Base-by-base conservation (phyloP, 2,329 filamentous ascomycete genomes). In the Epicoccum sorghinum region DNA sequence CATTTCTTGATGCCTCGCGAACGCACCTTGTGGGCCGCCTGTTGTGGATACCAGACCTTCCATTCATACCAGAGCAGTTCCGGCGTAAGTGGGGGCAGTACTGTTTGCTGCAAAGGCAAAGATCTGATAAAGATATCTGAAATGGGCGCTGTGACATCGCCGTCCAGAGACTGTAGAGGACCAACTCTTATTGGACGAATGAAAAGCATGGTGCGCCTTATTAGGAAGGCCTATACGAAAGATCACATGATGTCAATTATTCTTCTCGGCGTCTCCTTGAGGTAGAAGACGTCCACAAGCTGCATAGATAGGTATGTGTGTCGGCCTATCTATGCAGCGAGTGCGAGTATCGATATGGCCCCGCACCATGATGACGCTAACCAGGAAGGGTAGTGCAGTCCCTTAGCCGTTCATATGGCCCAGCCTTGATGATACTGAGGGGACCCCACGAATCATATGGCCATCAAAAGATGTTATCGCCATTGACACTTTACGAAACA, bases 11-110 rank as follows among this genome's bases (percentile, higher is more conserved):
- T 72, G 84, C 89, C 0, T 84, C 84, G 4, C 83, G 82, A 52
- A 98, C 93, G 0, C 82, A 87, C 38, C 75, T 90, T 9, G 59
- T 97, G 4, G 89, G 89, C 2, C 85, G 95, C 57, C 83, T 90
- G 7, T 76, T 96, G 41, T 98, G 91, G 90, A 72, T 96, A 32
- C 95, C 95, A 2, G 83, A 91, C 61, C 76, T 86, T 58, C 77
- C 82, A 0, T 76, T 91, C 35, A 78, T 96, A 12, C 92, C 93
- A 0, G 81, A 86, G 37, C 82, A 81, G 55, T 87, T 86, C 60
- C 85, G 82, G 64, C 85, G 93, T 52, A 87, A 86, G 74, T 98
- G 93, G 91, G 95, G 92, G 14, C 82, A 86, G 47, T 96, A 98
- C 74, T 99, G 95, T 73, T 79, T 99, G 47, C 76, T 98, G 60